Base-by-base conservation (phyloP, 1,284 basidiomycete species). In the Puccinia novopanici region DNA sequence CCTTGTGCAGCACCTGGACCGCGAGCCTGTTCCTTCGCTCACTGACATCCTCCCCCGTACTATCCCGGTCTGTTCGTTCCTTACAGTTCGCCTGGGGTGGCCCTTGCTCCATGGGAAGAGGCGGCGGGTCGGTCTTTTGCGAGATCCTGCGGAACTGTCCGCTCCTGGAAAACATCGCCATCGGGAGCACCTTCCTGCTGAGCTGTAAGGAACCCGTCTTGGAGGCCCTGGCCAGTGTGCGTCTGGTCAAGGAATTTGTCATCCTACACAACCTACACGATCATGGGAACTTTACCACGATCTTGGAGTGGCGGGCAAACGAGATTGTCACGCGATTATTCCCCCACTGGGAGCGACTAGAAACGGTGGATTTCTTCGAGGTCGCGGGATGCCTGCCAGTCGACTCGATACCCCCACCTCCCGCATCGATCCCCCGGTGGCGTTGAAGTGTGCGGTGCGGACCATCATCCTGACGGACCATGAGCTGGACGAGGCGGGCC, bases 151-250 rank as follows among this genome's bases (percentile, higher is more conserved):
- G 19, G 15, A 71, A 34, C 34, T 71, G 68, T 22, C 68, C 45
- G 40, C 30, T 48, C 17, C 67, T 70, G 40, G 50, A 70, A 70
- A 70, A 34, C 34, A 70, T 70, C 30, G n/a, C 40, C n/a, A 48
- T 70, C 15, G 9, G 24, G 10, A 70, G 17, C 50, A 12, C 30
- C 10, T 70, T 70, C 19, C 34, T 70, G 67, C 17, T 19, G 15
- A 10, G 30, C 27, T 70, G 67, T 22, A 45, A 70, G 37, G 67
- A 70, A 22, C 67, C 37, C 13, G 17, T 70, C 45, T 24, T 70
- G 17, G 12, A 70, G 22, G 42, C 45, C 19, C 34, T 71, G 0
- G 45, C 45, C 3, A 71, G 68, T 55, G 19, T 10, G 24, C 27
- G 2, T 3, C 45, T 3, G 1, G 50, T 71, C 52, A 71, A 24